Evolutionary conservation across 2,329 filamentous ascomycete species (phyloP).

Genomic region (Pseudocercospora fuligena): DNA sequence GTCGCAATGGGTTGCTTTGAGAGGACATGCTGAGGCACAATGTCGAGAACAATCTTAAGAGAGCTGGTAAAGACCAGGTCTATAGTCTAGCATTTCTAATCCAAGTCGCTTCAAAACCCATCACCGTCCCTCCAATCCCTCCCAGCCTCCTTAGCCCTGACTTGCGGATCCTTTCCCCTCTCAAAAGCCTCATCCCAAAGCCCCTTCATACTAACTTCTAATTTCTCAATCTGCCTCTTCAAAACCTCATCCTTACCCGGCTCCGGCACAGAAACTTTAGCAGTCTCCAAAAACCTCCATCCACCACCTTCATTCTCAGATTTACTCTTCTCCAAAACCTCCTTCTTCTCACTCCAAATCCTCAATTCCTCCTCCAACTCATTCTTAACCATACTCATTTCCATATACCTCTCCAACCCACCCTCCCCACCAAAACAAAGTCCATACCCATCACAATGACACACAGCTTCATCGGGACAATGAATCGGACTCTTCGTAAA

Average conservation of each 20-base stretch:
- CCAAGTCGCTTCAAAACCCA: constrained; percentile 52
- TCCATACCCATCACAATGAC: constrained; percentile 69
- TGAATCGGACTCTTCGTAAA: constrained; percentile 58
- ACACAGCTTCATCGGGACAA: constrained; percentile 60
- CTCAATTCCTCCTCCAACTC: constrained; percentile 49
- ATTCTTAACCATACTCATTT: constrained; percentile 49
- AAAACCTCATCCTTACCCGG: constrained; percentile 51
- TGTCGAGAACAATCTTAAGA: neutral
- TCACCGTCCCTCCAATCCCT: constrained; percentile 61
- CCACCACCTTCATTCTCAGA: constrained; percentile 46
- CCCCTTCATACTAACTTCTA: constrained; percentile 49
- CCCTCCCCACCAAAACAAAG: constrained; percentile 62
- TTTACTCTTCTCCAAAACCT: constrained; percentile 43
- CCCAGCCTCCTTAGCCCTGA: constrained; percentile 58
- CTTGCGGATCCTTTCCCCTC: constrained; percentile 56
- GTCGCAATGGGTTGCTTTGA: neutral
- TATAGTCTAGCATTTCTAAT: neutral
- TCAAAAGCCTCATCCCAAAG: constrained; percentile 53
- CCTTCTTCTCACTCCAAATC: constrained; percentile 49
- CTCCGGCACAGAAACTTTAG: constrained; percentile 44
- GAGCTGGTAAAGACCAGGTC: neutral
- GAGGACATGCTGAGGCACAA: neutral
- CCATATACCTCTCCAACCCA: constrained; percentile 55
- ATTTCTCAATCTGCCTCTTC: constrained; percentile 49
- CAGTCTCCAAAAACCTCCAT: constrained; percentile 48